These are phyloP conservation scores for Pouteria glomerata DNA, from an alignment of 148 eudicot genomes.

Conservation along the genomic window DNA sequence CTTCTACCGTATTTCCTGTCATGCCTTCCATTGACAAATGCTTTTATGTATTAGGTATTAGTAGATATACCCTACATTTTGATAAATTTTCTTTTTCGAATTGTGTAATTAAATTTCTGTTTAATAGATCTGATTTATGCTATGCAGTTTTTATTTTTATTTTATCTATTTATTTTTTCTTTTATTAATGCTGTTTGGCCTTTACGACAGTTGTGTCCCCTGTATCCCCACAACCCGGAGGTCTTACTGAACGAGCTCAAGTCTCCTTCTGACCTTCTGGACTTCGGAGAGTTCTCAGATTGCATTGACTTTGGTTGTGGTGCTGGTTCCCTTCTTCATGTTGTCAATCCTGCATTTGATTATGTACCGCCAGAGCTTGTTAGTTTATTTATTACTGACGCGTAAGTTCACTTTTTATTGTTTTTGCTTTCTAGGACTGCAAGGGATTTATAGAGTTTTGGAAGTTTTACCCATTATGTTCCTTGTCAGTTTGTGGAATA, in stretches of 20 bases:
- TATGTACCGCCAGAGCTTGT: conserved; percentile 96
- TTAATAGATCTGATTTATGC: not conserved
- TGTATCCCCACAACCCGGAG: conserved; percentile 98
- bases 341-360: conserved; percentile 95
- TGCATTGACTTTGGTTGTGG: conserved; percentile 86
- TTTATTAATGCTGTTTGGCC: conserved; percentile 7
- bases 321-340: conserved; percentile 83
- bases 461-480: not conserved
- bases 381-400: conserved; percentile 89
- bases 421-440: not conserved
- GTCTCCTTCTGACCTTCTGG: conserved; percentile 92
- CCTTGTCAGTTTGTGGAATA: not conserved
- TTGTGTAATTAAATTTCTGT: not conserved
- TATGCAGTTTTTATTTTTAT: no score
- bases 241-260: conserved; percentile 88
- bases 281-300: conserved; percentile 97
- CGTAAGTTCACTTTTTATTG: conserved; percentile 51
- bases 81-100: not conserved
- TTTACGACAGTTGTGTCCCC: conserved; percentile 73
- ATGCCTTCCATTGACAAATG: not conserved
- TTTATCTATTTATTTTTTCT: no score
- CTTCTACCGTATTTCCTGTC: not conserved
- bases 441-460: not conserved
- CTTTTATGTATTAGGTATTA: not conserved
- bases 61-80: not conserved